phyloP scores from a whole-genome alignment of 495 filamentous ascomycete genomes.

The Hypoxylon lienhwacheense region DNA sequence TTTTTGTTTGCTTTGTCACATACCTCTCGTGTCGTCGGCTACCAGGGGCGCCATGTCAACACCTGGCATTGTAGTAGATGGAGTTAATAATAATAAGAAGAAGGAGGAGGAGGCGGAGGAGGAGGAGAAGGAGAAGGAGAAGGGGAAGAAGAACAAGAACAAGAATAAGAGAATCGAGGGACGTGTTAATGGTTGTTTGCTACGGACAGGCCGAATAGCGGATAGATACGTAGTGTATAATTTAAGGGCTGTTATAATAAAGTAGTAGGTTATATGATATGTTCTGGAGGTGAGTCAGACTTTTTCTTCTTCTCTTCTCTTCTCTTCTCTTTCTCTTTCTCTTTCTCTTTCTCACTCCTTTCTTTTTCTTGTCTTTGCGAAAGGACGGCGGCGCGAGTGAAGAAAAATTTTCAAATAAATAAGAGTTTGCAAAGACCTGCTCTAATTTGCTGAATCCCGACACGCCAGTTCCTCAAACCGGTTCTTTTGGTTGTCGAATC shows the following conservation, averaged over 20 bases:
- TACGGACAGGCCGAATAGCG: conserved; percentile 22
- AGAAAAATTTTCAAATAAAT: no score
- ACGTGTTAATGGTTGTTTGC: conserved; percentile 13
- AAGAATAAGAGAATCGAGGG: not conserved
- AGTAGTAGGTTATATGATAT: no score
- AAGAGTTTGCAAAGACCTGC: no score
- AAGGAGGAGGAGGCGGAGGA: not conserved
- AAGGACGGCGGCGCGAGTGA: no score
- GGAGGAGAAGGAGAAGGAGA: not conserved
- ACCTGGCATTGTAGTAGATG: conserved; percentile 46
- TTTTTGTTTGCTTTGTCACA: conserved; percentile 14
- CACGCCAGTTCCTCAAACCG: no score
- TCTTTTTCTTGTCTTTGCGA: no score
- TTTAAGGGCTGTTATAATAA: conserved; percentile 7
- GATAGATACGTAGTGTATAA: conserved; percentile 26
- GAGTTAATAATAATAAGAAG: not conserved
- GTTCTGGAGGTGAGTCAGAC: conserved; percentile 28
- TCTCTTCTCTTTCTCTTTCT: no score
- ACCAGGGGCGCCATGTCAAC: conserved; percentile 49
- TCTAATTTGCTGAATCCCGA: no score
- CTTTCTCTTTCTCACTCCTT: no score
- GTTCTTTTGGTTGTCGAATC: no score
- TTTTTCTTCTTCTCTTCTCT: no score
- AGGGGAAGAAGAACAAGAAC: not conserved
- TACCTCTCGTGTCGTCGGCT: conserved; percentile 56